Conservation (phyloP, 1,284 basidiomycete species). For the Cyathus pygmaeus region DNA sequence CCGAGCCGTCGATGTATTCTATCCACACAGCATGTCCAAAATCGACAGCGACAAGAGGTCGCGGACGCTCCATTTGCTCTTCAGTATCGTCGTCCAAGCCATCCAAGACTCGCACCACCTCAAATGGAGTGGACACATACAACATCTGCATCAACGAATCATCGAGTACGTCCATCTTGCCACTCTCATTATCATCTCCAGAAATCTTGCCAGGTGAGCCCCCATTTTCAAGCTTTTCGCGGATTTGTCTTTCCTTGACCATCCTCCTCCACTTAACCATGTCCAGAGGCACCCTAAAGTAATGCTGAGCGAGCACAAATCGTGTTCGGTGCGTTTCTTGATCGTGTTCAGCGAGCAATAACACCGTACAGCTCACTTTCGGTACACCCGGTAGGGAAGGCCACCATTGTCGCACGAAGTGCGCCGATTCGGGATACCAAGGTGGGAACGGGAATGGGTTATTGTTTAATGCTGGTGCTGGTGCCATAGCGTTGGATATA, state of each 20-base stretch:
- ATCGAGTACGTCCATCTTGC: constrained; percentile 39
- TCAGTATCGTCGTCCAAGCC: constrained; percentile 48
- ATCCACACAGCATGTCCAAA: constrained; percentile 83
- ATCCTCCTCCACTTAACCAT: constrained; percentile 34
- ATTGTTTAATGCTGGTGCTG: too few species aligned
- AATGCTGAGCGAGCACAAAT: constrained; percentile 79
- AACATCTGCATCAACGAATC: constrained; percentile 70
- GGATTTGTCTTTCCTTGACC: constrained; percentile 11
- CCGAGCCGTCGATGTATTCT: constrained; percentile 59
- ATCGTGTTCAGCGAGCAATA: constrained; percentile 70
- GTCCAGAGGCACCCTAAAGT: constrained; percentile 70
- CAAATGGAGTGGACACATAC: constrained; percentile 76
- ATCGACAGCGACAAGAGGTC: constrained; percentile 80
- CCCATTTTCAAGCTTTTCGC: too few species aligned
- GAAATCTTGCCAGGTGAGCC: too few species aligned
- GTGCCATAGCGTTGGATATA: too few species aligned
- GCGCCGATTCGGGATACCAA: constrained; percentile 77
- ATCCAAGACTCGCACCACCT: constrained; percentile 73
- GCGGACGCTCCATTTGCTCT: constrained; percentile 56
- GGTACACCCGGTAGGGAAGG: constrained; percentile 68
- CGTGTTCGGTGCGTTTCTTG: constrained; percentile 62
- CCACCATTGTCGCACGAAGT: constrained; percentile 84
- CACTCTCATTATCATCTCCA: constrained; percentile 6
- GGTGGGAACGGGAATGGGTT: constrained; percentile 67
- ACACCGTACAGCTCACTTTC: constrained; percentile 75